Base-by-base conservation (phyloP, 1,139 yeast species). In the Yamadazyma jaroonii region DNA sequence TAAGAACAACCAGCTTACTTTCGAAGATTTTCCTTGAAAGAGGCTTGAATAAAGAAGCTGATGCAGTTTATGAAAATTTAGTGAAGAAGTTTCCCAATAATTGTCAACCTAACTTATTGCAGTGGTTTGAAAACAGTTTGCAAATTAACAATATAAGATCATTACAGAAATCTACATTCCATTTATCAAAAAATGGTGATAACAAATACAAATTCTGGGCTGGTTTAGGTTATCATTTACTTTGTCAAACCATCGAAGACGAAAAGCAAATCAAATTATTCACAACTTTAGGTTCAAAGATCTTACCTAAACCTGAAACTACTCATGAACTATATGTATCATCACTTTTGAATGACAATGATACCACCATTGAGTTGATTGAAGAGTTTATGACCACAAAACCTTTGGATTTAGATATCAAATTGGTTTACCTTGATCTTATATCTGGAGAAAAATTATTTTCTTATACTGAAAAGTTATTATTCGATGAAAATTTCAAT, bases 241-340 rank as follows among this genome's bases (percentile, higher is more conserved):
- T 57, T 28, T 41, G 65, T 48, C 32, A 59, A 45, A 14, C 37
- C 33, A 7, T 63, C 6, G 62, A 63, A 3, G 57, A 72, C 36
- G 78, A 72, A 41, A 54, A 58, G 36, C 60, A 57, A 20, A 32
- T 17, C 13, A 29, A 21, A 9, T 59, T 84, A 28, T 79, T 72
- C 46, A 78, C 81, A 3, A 65, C 68, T 42, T 62, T 86, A 32
- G 92, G 86, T 0, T 48, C 65, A 37, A 74, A 79, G 44, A 51
- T 81, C 43, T 54, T 81, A 10, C 80, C 76, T 25, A 49, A 46
- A 12, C 81, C 84, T 29, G 49, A 55, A 26, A 64, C 61, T 17
- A 73, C 82, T 9, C 89, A 84, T 45, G 89, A 85, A 43, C 61
- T 72, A 3, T 85, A 57, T 46, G 73, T 85, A 1, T 65, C 71